Evolutionary conservation across 2,329 filamentous ascomycete genomes (phyloP), one percentile per base, ranked within the genome.

Genomic region (Nemania sp.): DNA sequence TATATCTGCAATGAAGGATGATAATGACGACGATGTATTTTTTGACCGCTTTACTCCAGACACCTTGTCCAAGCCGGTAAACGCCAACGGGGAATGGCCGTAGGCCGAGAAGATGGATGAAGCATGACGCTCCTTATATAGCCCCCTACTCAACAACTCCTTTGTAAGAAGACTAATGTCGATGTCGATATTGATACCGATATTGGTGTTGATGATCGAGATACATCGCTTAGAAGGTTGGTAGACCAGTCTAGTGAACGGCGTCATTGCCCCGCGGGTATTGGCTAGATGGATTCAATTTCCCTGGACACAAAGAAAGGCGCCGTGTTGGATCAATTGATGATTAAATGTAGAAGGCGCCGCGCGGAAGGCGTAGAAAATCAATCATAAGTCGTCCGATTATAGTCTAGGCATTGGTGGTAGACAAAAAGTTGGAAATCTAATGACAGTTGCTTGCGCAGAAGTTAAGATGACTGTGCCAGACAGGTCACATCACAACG

Each of bases 401-500:
- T 14, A 33, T 9, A 49, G 54, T 45, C 26, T 26, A 33, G 26
- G 24, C 42, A 26, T 52, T 28, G n/a, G 17, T 30, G 34, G 36
- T n/a, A 39, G 41, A 49, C 52, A 19, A 44, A 24, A 30, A 45
- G 40, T 33, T 52, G 23, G n/a, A 53, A 42, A 28, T 48, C 45
- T 45, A 53, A 40, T 36, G 46, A 34, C 40, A 44, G 50, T 34
- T 36, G 36, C 41, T 34, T 36, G 36, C 41, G 23, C 37, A 26
- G 48, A 49, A 54, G 41, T 37, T 49, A 49, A 43, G 42, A 54
- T 49, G 49, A 49, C 30, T 41, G 49, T 59, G 53, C 52, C 49
- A 50, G 45, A 53, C 48, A 52, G 46, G 61, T 82, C 77, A 91
- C 88, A 91, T 91, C 62, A 92, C 80, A 57, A 90, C 76, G 71